Conservation (phyloP, 352 stramenopile genomes). For the Pythium graminicola region DNA sequence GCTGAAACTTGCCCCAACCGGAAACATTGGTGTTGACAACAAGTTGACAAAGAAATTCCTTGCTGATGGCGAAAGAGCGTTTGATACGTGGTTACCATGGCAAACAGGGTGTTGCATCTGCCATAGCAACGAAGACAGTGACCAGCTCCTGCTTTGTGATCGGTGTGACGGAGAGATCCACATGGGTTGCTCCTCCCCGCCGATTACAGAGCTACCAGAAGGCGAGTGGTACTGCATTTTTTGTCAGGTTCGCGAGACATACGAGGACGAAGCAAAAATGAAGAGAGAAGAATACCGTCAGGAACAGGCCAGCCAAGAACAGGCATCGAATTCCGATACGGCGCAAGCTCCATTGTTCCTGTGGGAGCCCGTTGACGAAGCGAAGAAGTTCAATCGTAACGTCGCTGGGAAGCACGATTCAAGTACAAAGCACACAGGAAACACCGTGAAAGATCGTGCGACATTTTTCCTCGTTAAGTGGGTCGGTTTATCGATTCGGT, state of each 20-base stretch:
- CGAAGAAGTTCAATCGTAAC: conserved; percentile 75
- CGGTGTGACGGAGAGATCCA: conserved; percentile 85
- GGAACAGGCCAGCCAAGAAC: background rate
- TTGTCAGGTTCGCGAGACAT: conserved; percentile 50
- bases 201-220: conserved; percentile 60
- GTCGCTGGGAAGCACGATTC: conserved; percentile 20
- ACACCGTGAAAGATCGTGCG: conserved; percentile 29
- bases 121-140: conserved; percentile 63
- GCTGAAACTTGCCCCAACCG: conserved; percentile 59
- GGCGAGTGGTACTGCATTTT: conserved; percentile 82
- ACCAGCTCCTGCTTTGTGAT: conserved; percentile 77
- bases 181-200: conserved; percentile 73
- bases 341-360: conserved; percentile 40
- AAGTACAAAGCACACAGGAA: conserved; percentile 7
- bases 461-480: conserved; percentile 89
- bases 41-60: conserved; percentile 56
- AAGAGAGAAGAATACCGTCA: conserved; percentile 4
- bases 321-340: background rate
- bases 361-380: conserved; percentile 32
- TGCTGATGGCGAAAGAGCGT: conserved; percentile 47
- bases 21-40: conserved; percentile 38
- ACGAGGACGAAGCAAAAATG: conserved; percentile 14
- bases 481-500: conserved; percentile 77
- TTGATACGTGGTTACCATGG: conserved; percentile 74
- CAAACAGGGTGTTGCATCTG: conserved; percentile 74